These are phyloP conservation scores for Hippophae rhamnoides DNA, from an alignment of 306 rosid genomes.

Conservation along the genomic window DNA sequence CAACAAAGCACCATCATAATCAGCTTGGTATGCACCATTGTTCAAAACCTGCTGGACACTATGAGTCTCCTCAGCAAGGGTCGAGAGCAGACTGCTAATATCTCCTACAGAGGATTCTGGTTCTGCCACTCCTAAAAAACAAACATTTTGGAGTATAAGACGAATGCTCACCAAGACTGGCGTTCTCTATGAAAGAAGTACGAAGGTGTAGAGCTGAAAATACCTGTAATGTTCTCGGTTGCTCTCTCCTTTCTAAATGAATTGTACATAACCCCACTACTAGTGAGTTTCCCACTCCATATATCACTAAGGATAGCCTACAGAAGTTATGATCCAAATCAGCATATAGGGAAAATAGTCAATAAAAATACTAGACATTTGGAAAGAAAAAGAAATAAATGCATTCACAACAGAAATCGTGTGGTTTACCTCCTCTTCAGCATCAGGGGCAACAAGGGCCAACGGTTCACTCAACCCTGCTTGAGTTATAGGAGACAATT, in stretches of 20 bases:
- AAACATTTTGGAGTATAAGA: constrained; percentile 2
- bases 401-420: not conserved
- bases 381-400: not conserved
- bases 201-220: constrained; percentile 8
- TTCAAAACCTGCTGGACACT: constrained; percentile 14
- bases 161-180: not conserved
- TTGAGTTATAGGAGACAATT: constrained; percentile 30
- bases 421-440: constrained; percentile 53
- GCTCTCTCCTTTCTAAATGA: constrained; percentile 30
- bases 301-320: constrained; percentile 48
- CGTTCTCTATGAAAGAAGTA: not conserved
- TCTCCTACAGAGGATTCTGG: constrained; percentile 20
- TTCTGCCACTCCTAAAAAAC: constrained; percentile 25
- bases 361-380: not conserved
- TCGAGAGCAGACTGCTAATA: constrained; percentile 18
- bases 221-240: constrained; percentile 31
- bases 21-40: constrained; percentile 13
- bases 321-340: constrained; percentile 12
- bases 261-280: constrained; percentile 38
- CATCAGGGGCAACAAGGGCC: constrained; percentile 55
- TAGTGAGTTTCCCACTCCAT: constrained; percentile 42
- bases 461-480: constrained; percentile 36
- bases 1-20: constrained; percentile 17
- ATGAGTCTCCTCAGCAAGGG: constrained; percentile 15
- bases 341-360: not conserved